These are phyloP conservation scores for Prunus salicina DNA, from an alignment of 306 rosid species.

Conservation along the genomic window DNA sequence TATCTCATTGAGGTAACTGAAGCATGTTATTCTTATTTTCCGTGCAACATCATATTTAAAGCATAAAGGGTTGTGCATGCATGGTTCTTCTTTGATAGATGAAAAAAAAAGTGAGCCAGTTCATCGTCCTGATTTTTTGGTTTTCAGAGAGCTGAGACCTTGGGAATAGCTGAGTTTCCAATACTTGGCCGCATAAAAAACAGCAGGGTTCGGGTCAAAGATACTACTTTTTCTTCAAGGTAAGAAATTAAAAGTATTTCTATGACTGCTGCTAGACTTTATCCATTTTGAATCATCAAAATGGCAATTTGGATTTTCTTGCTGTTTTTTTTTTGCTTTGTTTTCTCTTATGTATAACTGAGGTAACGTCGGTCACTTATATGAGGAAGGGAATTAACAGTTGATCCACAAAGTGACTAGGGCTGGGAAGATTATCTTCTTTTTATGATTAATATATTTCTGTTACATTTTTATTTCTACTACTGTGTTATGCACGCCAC, in stretches of 20 bases:
- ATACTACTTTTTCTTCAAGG: conserved; percentile 97
- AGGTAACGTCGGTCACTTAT: neutral
- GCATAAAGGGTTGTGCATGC: neutral
- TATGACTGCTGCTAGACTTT: neutral
- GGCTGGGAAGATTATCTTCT: neutral
- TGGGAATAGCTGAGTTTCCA: conserved; percentile 88
- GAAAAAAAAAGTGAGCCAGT: neutral
- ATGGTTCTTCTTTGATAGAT: conserved; percentile 1
- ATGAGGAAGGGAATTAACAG: neutral
- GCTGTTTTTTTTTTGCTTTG: neutral
- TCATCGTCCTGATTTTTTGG: conserved; percentile 16
- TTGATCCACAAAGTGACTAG: neutral
- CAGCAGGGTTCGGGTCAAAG: conserved; percentile 88
- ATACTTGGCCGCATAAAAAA: conserved; percentile 79
- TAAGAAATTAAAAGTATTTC: conserved; percentile 19
- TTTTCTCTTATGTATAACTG: neutral
- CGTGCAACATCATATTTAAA: neutral
- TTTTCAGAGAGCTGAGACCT: conserved; percentile 71
- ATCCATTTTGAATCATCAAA: neutral
- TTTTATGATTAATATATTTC: neutral
- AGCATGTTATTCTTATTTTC: conserved; percentile 13
- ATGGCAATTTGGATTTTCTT: neutral
- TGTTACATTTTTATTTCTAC: neutral
- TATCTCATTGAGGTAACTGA: conserved; percentile 81
- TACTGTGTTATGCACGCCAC: neutral